Conservation (phyloP, 495 filamentous ascomycete species). For the Neurospora pannonica region DNA sequence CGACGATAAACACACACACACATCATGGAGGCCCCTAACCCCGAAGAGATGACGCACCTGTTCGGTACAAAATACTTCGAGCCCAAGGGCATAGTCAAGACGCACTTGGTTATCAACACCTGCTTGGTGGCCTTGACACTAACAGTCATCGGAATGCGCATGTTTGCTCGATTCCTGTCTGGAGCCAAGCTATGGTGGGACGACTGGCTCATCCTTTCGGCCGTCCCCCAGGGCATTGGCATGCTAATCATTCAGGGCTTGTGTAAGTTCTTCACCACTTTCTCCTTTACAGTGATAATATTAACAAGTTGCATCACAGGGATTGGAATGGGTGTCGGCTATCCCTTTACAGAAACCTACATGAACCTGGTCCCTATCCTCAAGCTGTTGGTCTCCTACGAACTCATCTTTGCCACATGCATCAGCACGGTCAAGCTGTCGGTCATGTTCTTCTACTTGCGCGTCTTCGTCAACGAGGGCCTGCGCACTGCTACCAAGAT, state of each 20-base stretch:
- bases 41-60: background rate
- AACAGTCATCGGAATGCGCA: conserved; percentile 7
- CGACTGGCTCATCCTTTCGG: conserved; percentile 21
- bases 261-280: too few species aligned
- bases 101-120: conserved; percentile 16
- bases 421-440: conserved; percentile 17
- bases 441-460: conserved; percentile 20
- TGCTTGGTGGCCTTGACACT: conserved; percentile 8
- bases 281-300: too few species aligned
- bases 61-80: background rate
- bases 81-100: conserved; percentile 3
- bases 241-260: too few species aligned
- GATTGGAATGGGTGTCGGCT: conserved; percentile 11
- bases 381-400: conserved; percentile 16
- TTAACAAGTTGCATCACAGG: conserved; percentile 5
- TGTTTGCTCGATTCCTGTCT: conserved; percentile 9
- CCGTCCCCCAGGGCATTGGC: conserved; percentile 15
- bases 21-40: background rate
- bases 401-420: conserved; percentile 11
- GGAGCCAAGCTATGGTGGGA: conserved; percentile 22
- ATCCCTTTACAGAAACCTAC: conserved; percentile 2
- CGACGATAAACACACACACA: background rate
- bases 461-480: conserved; percentile 14
- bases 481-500: conserved; percentile 9
- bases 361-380: conserved; percentile 9